These are phyloP conservation scores for Populus euphratica DNA, from an alignment of 345 rosid genomes.

Conservation along the genomic window DNA sequence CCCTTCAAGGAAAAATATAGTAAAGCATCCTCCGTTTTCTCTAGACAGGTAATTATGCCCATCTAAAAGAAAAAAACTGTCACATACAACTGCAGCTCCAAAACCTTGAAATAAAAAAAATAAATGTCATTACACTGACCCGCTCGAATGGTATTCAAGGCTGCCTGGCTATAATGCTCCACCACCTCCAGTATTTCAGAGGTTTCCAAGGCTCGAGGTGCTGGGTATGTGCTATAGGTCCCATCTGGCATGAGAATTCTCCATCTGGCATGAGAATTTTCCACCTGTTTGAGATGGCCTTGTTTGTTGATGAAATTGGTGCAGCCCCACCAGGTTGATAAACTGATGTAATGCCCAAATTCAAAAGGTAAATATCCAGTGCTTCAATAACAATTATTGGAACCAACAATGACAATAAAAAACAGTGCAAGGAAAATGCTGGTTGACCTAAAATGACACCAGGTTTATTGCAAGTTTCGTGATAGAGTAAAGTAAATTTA, in stretches of 20 bases:
- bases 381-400: background rate
- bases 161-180: slow-evolving; percentile 53
- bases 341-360: slow-evolving; percentile 31
- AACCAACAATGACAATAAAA: background rate
- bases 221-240: slow-evolving; percentile 40
- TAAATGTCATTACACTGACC: slow-evolving; percentile 30
- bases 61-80: background rate
- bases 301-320: slow-evolving; percentile 67
- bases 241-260: slow-evolving; percentile 64
- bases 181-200: slow-evolving; percentile 52
- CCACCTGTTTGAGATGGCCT: slow-evolving; percentile 63
- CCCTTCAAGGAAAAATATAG: background rate
- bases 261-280: slow-evolving; percentile 61
- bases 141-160: slow-evolving; percentile 71
- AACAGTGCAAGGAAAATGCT: background rate
- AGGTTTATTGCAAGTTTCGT: background rate
- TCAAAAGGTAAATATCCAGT: background rate
- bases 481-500: background rate
- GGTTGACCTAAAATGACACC: background rate
- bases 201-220: slow-evolving; percentile 44
- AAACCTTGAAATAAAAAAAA: background rate
- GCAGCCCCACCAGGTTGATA: slow-evolving; percentile 71
- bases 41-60: background rate
- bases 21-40: background rate
- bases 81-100: background rate